Conservation (phyloP, 495 filamentous ascomycete genomes). For the Hypoxylon trugodes region DNA sequence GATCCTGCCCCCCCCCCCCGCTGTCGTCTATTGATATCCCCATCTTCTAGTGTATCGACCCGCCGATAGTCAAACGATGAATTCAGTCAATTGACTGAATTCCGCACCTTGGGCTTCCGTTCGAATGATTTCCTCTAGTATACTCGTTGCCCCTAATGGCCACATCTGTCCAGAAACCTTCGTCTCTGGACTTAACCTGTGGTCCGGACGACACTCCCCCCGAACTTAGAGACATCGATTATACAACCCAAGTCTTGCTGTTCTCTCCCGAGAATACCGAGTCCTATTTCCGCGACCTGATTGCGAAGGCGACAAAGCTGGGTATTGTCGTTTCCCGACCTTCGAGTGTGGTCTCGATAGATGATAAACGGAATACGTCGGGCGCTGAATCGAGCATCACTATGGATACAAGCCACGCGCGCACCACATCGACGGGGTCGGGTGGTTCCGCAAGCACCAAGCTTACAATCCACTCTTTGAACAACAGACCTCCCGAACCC, state of each 20-base stretch:
- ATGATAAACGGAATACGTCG: constrained; percentile 38
- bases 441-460: constrained; percentile 45
- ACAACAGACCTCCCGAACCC: constrained; percentile 20
- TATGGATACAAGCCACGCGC: constrained; percentile 44
- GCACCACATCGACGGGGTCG: constrained; percentile 49
- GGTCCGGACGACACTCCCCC: constrained; percentile 33
- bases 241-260: constrained; percentile 54
- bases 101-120: constrained; percentile 21
- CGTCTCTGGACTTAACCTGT: constrained; percentile 21
- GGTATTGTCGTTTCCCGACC: constrained; percentile 53
- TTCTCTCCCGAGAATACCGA: constrained; percentile 49
- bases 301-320: constrained; percentile 49
- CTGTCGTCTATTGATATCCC: constrained; percentile 26
- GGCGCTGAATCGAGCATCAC: constrained; percentile 50
- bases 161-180: constrained; percentile 32
- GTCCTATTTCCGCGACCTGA: constrained; percentile 50
- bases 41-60: constrained; percentile 2
- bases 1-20: constrained; percentile 31
- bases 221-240: constrained; percentile 53
- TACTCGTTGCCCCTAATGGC: constrained; percentile 32
- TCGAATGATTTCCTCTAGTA: constrained; percentile 8
- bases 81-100: constrained; percentile 29
- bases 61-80: constrained; percentile 39
- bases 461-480: constrained; percentile 48
- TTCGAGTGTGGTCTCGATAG: constrained; percentile 29